Conservation (phyloP, 1,284 basidiomycete genomes). For the Austroboletus rostrupii region DNA sequence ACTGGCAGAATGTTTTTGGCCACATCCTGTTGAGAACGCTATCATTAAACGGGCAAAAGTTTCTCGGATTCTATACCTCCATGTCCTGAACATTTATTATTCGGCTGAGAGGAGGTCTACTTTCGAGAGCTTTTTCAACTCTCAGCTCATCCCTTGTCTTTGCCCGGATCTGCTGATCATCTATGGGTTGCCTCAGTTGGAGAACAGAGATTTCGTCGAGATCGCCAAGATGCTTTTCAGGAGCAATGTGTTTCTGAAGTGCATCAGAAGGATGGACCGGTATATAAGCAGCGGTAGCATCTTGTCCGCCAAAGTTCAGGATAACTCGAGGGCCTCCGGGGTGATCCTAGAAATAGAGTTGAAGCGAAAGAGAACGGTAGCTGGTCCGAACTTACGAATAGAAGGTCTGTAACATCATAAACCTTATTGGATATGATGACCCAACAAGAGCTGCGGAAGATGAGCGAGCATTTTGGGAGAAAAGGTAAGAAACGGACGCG, state of each 20-base stretch:
- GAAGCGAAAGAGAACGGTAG: not conserved
- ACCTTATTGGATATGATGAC: slow-evolving; percentile 77
- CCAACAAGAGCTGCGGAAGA: slow-evolving; percentile 69
- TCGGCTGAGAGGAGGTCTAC: slow-evolving; percentile 60
- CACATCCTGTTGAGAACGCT: slow-evolving; percentile 39
- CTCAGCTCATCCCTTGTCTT: slow-evolving; percentile 71
- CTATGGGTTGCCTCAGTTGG: slow-evolving; percentile 37
- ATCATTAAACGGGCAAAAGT: not conserved
- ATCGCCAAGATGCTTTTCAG: slow-evolving; percentile 67
- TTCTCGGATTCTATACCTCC: slow-evolving; percentile 45
- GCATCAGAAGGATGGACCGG: slow-evolving; percentile 74
- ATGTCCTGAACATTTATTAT: slow-evolving; percentile 78
- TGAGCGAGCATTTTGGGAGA: not conserved
- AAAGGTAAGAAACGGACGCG: slow-evolving; percentile 35
- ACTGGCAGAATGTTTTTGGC: slow-evolving; percentile 64
- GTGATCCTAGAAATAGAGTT: slow-evolving; percentile 52
- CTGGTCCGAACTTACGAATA: slow-evolving; percentile 44
- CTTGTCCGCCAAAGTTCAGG: slow-evolving; percentile 74
- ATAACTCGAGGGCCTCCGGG: slow-evolving; percentile 80
- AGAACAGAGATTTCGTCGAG: slow-evolving; percentile 54
- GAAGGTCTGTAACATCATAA: slow-evolving; percentile 84
- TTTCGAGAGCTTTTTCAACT: slow-evolving; percentile 57
- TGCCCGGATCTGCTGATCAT: slow-evolving; percentile 29
- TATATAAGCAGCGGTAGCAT: slow-evolving; percentile 71
- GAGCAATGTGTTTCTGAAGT: slow-evolving; percentile 63